Base-by-base conservation (phyloP, 805 yeast species). In the Saitoella complicata region DNA sequence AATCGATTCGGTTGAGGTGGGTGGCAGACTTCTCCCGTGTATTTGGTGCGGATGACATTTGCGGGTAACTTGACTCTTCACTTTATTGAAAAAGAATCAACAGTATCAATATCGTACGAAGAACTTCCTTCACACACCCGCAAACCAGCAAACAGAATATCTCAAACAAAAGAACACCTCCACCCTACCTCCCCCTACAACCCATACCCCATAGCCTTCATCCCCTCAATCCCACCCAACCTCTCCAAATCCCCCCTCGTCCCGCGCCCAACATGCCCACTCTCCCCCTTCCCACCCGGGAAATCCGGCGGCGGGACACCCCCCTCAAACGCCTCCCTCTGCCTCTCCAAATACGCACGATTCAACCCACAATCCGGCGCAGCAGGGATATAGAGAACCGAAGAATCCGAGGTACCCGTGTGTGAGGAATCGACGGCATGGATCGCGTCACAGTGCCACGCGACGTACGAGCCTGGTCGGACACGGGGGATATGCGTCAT, bases 371-470 rank as follows among this genome's bases (percentile, higher is more conserved):
- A 45, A 44, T 65, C 50, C 1, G 72, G 71, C 10, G 57, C 54
- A 1, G 61, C 57, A 1, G 68, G 66, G 44, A 59, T 57, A 49
- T 60, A 68, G 46, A 66, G 48, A 5, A 67, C 72, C 6, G 64
- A 55, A 4, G 72, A 64, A 46, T 64, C 65, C 6, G 43, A 33
- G 2, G 35, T 34, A 5, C 70, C 70, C 5, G 44, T 45, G 46
- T 64, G 69, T 4, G 51, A 58, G 12, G 55, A 47, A 43, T 68
- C 71, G 30, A 68, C 70, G 8, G 63, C 63, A 49, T 68, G 72
- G 10, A 62, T 58, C 30, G 59, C 43, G 48, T 67, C 72, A 44
- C 64, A 58, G 45, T 68, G 72, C 71, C 71, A 68, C 43, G 62
- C 60, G 1, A 68, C 68, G 46, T 55, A 58, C 51, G 67, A 71